These are phyloP conservation scores for Aquilaria malaccensis DNA, from an alignment of 345 rosid genomes.

Conservation along the genomic window DNA sequence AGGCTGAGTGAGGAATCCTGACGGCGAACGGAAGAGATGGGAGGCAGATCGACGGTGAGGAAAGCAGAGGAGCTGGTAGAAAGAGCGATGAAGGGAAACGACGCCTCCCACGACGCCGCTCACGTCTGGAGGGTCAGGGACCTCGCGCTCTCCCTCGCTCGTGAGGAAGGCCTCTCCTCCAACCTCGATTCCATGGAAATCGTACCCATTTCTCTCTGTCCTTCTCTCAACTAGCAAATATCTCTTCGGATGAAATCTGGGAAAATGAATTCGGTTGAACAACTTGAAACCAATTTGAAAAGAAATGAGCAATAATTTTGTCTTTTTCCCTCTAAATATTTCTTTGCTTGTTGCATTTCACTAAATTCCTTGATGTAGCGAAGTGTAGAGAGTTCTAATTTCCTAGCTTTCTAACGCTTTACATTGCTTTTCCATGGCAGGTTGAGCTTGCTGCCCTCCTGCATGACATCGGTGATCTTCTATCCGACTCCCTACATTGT, in stretches of 20 bases:
- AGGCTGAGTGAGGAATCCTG: too few species aligned
- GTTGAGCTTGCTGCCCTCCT: conserved; percentile 90
- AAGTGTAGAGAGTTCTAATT: not conserved
- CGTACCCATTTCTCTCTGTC: conserved; percentile 19
- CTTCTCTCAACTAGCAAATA: not conserved
- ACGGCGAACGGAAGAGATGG: too few species aligned
- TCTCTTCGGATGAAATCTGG: not conserved
- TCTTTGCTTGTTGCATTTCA: not conserved
- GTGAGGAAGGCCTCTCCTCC: conserved; percentile 75
- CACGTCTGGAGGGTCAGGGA: conserved; percentile 84
- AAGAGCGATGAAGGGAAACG: conserved; percentile 62
- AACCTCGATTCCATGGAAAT: conserved; percentile 67
- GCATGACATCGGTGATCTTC: conserved; percentile 59
- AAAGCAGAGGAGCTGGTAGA: conserved; percentile 63
- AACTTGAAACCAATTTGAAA: not conserved
- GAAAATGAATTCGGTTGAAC: not conserved
- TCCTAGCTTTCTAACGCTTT: not conserved
- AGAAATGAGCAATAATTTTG: too few species aligned
- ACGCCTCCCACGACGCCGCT: conserved; percentile 72
- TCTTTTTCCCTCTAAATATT: too few species aligned
- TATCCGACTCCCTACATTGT: not conserved
- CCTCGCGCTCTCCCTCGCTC: conserved; percentile 74
- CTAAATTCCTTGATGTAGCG: not conserved
- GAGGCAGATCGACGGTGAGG: conserved; percentile 15
- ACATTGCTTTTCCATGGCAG: conserved; percentile 26